Base-by-base conservation (phyloP, 139 green algal genomes). In the Tetraselmis chui region DNA sequence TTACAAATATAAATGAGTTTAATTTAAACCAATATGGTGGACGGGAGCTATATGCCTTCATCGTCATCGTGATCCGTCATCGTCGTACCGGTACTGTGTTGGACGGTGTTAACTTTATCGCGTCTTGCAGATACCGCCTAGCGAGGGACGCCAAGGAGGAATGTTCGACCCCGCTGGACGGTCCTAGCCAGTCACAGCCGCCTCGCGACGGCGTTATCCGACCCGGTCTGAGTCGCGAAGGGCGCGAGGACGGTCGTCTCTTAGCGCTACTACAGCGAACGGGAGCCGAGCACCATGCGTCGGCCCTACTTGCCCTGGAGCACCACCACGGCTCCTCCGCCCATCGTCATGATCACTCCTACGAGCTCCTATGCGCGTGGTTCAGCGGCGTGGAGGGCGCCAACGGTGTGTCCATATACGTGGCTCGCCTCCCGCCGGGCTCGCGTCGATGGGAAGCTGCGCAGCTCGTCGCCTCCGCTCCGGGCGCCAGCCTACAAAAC, bases 361-460 rank as follows among this genome's bases (percentile, higher is more conserved):
- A 32, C 28, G 32, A 27, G n/a, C 77, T 80, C 28, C 29, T 32
- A 5, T 28, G 31, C 29, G 32, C 77, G 28, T 80, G 29, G 28
- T 80, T 80, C 77, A 59, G 32, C 77, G 77, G 77, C 27, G 77
- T 59, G 77, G 77, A 80, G 77, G 77, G 77, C 2, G 77, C 29
- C 2, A 5, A 32, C 23, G 32, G 28, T 18, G 77, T 80, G 28
- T 59, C 29, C 77, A 80, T 80, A 22, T 23, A 59, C 29, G 31
- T 80, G 28, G n/a, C 27, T 29, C 31, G 32, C 29, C 32, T 80
- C 29, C 2, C 28, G 28, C 27, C 31, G 23, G n/a, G 26, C 29
- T 27, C n/a, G 23, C 28, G 22, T 23, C 24, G 27, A 2, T 80
- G 77, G 77, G n/a, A 27, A 1, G 29, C 77, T 27, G 28, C 77